Evolutionary conservation across 148 eudicot genomes (phyloP), one percentile per base, ranked within the genome.

Genomic region (Rhododendron ferrugineum): DNA sequence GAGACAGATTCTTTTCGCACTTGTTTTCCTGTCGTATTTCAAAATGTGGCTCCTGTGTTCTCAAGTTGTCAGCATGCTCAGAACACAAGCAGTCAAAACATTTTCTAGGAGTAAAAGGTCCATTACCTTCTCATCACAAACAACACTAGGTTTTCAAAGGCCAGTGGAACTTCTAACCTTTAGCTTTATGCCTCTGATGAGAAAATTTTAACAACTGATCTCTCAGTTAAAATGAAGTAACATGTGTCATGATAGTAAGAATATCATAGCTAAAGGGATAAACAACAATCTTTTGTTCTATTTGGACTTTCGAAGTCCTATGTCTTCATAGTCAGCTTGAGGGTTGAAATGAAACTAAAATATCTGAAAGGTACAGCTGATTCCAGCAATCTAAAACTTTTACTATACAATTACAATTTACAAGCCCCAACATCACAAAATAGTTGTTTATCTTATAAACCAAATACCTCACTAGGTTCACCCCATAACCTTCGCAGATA

Each of bases 401-500:
- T 49, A 30, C 47, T 22, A 47, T 32, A 83, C 13, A 68, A 82
- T 16, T 49, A 52, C 64, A 32, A 49, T 20, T 28, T 36, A 26
- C 32, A 66, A 26, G 9, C 64, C 64, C 64, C 50, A 49, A 50
- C 70, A 85, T 44, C 46, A 32, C 20, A 60, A 60, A 46, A 23
- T 44, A 40, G 50, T n/a, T 62, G 64, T 40, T 54, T 28, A 32
- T 85, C 49, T 68, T 34, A 54, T 5, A 28, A 82, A 78, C 87
- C 42, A 47, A 82, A 77, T 95, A 95, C 98, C 96, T 97, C 94
- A 82, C 92, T 92, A 23, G 98, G 99, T 84, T 92, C 92, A 86
- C 99, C 99, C 98, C 98, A 97, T 87, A 97, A 89, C 92, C 99
- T 92, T 86, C 99, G 88, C 87, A 94, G 91, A 89, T 90, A 95